A percentile compares a stretch with the other conserved stretches of the same genome.
phyloP scores from a whole-genome alignment of 192 early-diverging fungal species.

The Chytriomyces hyalinus region DNA sequence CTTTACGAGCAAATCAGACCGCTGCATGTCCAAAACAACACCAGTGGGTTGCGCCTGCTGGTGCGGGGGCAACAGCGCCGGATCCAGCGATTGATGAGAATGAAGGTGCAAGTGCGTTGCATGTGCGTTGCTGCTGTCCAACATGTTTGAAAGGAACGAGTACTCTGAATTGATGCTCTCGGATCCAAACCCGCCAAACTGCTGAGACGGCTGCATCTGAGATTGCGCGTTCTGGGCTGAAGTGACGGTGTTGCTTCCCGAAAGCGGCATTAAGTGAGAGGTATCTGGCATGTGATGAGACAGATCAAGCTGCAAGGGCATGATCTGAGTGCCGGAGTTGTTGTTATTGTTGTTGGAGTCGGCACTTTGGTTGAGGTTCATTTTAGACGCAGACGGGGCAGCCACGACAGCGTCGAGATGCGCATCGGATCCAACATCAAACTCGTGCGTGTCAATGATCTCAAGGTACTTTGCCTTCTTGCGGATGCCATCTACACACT shows the following conservation, averaged over 20 bases:
- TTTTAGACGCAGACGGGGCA: background rate
- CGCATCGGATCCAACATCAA: background rate
- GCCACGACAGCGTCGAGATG: background rate
- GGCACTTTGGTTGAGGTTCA: conserved; percentile 25
- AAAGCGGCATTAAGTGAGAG: background rate
- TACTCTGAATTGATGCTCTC: conserved; percentile 89
- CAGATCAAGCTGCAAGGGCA: conserved; percentile 10
- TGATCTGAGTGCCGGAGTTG: background rate
- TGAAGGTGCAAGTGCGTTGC: conserved; percentile 32
- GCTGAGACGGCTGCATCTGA: conserved; percentile 8
- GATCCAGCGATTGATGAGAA: background rate
- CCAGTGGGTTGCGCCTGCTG: conserved; percentile 28
- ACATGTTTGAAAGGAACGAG: conserved; percentile 83
- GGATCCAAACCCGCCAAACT: conserved; percentile 79
- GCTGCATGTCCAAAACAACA: conserved; percentile 4
- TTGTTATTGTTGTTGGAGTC: conserved; percentile 33
- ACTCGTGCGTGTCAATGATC: conserved; percentile 46
- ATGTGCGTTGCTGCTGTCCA: conserved; percentile 57
- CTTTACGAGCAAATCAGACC: background rate
- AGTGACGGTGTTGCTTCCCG: background rate
- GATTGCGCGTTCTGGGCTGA: background rate
- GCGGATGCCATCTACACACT: conserved; percentile 81
- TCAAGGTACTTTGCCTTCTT: conserved; percentile 93
- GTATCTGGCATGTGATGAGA: background rate
- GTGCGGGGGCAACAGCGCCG: conserved; percentile 12